These are phyloP conservation scores for Mrakia gelida DNA, from an alignment of 768 basidiomycete genomes.

Conservation along the genomic window DNA sequence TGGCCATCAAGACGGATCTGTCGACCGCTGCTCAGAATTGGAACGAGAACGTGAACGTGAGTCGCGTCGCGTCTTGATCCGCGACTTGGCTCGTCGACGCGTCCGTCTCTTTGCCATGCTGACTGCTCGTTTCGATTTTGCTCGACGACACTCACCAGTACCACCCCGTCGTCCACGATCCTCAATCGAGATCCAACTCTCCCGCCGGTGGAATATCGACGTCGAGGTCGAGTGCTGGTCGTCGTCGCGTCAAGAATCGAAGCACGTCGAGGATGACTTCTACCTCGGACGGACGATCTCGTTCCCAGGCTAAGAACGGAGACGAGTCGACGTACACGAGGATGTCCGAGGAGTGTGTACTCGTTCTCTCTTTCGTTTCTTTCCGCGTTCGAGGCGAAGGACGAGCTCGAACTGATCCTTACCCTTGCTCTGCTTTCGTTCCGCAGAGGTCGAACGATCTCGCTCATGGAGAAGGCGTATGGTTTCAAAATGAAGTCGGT, in stretches of 20 bases:
- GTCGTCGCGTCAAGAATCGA: neutral
- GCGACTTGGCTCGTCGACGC: no score
- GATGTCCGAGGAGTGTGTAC: neutral
- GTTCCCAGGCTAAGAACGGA: neutral
- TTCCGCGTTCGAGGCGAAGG: neutral
- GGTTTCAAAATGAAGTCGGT: constrained; percentile 21
- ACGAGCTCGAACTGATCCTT: neutral
- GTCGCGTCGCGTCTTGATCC: neutral
- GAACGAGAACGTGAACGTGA: constrained; percentile 28
- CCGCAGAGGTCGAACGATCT: neutral
- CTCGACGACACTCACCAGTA: neutral
- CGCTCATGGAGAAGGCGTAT: neutral
- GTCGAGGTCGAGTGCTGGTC: constrained; percentile 12
- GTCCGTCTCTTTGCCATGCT: neutral
- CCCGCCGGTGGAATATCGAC: neutral
- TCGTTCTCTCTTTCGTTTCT: neutral
- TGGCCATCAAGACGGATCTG: constrained; percentile 9
- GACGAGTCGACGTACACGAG: neutral
- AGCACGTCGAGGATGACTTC: neutral
- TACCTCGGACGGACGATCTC: neutral
- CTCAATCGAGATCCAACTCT: neutral
- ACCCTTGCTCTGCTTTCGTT: no score
- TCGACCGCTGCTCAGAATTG: constrained; percentile 27
- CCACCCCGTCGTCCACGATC: neutral
- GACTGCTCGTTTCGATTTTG: neutral